Percentiles rank a stretch among this genome's conserved stretches.
Conservation (phyloP, 2,329 filamentous ascomycete genomes). For the Cephalotrichum gorgonifer region DNA sequence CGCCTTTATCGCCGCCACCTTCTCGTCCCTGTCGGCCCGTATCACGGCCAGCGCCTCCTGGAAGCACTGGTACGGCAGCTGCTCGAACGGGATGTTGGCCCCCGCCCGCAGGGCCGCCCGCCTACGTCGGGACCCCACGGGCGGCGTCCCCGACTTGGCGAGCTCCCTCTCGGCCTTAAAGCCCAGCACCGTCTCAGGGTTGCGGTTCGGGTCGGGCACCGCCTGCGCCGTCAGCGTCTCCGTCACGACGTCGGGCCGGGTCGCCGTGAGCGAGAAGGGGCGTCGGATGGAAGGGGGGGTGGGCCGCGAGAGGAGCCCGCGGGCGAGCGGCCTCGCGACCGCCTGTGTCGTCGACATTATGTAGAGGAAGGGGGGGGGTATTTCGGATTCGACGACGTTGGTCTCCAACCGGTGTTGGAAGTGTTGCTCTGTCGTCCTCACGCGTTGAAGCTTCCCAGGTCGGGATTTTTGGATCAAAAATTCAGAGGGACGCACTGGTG, state of each 20-base stretch:
- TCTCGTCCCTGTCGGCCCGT: conserved; percentile 68
- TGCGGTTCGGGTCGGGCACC: conserved; percentile 31
- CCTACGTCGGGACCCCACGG: conserved; percentile 76
- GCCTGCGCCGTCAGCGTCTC: neutral
- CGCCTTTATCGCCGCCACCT: conserved; percentile 60
- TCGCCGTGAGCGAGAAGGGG: conserved; percentile 22
- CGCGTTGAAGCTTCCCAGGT: no score
- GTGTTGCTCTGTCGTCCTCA: neutral
- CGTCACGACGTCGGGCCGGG: neutral
- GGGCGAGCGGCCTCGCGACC: conserved; percentile 44
- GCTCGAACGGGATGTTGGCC: conserved; percentile 73
- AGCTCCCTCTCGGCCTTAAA: conserved; percentile 56
- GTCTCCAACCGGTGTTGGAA: neutral
- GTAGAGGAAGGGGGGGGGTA: neutral
- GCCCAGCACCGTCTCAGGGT: conserved; percentile 60
- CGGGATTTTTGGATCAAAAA: no score
- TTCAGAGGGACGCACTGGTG: no score
- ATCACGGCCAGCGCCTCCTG: conserved; percentile 87
- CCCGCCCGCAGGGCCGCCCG: conserved; percentile 59
- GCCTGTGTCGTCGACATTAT: conserved; percentile 51
- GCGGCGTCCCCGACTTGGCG: conserved; percentile 56
- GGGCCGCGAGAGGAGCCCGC: conserved; percentile 34
- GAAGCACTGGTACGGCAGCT: conserved; percentile 94
- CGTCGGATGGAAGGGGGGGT: no score
- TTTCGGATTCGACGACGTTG: neutral